These are phyloP conservation scores for Debaryomycetaceae sp. DNA, from an alignment of 1,139 yeast species.

Conservation along the genomic window DNA sequence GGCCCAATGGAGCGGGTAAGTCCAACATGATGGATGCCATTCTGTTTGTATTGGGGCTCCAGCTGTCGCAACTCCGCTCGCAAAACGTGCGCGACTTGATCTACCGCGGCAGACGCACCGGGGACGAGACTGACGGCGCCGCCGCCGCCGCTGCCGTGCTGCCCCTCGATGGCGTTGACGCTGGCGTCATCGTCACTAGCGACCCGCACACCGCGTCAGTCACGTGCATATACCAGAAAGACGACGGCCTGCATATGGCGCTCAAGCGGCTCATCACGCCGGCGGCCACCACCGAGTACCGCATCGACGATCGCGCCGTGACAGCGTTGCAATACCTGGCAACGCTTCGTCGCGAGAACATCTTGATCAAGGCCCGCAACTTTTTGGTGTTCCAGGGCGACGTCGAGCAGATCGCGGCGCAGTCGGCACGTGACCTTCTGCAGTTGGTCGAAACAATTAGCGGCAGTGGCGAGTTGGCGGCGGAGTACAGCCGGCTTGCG, in stretches of 20 bases:
- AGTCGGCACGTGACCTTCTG: conserved; percentile 73
- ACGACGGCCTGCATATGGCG: conserved; percentile 48
- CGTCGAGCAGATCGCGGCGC: conserved; percentile 90
- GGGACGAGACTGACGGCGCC: conserved; percentile 8
- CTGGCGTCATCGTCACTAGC: conserved; percentile 16
- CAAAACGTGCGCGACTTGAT: conserved; percentile 69
- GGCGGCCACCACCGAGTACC: conserved; percentile 53
- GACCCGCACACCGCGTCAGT: conserved; percentile 72
- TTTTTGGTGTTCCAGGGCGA: conserved; percentile 96
- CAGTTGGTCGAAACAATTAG: conserved; percentile 75
- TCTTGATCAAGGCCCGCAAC: conserved; percentile 83
- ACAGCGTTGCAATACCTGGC: conserved; percentile 63
- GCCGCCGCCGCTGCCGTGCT: conserved; percentile 11
- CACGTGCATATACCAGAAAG: conserved; percentile 69
- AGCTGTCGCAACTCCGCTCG: conserved; percentile 75
- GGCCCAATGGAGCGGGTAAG: conserved; percentile 98
- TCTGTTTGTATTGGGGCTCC: conserved; percentile 87
- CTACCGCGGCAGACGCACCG: conserved; percentile 59
- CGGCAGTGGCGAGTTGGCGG: conserved; percentile 67
- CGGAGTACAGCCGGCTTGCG: conserved; percentile 64
- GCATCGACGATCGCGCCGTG: conserved; percentile 59
- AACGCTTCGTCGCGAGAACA: conserved; percentile 73
- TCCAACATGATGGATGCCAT: conserved; percentile 98
- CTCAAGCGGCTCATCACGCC: conserved; percentile 52
- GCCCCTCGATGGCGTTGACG: too few relatives aligned